These are phyloP conservation scores for Ordospora pajunii DNA, from an alignment of 371 early-diverging fungal genomes.

Conservation along the genomic window DNA sequence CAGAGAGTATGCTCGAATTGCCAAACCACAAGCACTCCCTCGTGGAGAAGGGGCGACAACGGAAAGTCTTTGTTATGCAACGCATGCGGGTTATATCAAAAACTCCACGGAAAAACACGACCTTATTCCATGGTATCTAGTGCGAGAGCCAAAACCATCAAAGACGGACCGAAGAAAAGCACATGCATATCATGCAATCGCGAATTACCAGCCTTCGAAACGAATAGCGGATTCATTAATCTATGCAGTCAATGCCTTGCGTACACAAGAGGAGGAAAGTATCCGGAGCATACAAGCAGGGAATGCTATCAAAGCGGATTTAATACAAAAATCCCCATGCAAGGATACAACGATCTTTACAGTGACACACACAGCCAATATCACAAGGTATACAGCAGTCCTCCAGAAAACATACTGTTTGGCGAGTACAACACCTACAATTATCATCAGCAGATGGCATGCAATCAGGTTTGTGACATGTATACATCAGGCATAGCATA, in stretches of 20 bases:
- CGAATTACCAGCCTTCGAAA: constrained; percentile 3
- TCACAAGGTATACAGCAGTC: too few relatives aligned
- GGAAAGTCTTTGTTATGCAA: constrained; percentile 72
- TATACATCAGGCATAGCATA: too few relatives aligned
- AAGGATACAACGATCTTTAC: neutral
- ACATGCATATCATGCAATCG: constrained; percentile 52
- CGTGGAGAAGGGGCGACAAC: constrained; percentile 72
- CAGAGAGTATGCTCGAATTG: constrained; percentile 68
- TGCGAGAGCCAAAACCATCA: constrained; percentile 60
- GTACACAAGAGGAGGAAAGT: neutral
- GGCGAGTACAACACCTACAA: too few relatives aligned
- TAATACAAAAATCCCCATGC: neutral
- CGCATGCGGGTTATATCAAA: constrained; percentile 74
- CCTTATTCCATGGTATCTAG: constrained; percentile 57
- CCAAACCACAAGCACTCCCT: constrained; percentile 69
- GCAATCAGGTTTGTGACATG: too few relatives aligned
- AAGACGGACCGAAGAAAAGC: constrained; percentile 50
- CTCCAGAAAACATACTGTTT: too few relatives aligned
- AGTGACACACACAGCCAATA: too few relatives aligned
- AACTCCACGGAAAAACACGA: constrained; percentile 64
- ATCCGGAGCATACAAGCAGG: neutral
- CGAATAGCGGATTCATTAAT: neutral
- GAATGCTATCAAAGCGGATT: neutral
- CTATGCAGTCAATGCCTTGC: constrained; percentile 26
- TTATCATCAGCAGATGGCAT: too few relatives aligned